Conservation (phyloP, 495 filamentous ascomycete genomes). For the Thozetella sp. region DNA sequence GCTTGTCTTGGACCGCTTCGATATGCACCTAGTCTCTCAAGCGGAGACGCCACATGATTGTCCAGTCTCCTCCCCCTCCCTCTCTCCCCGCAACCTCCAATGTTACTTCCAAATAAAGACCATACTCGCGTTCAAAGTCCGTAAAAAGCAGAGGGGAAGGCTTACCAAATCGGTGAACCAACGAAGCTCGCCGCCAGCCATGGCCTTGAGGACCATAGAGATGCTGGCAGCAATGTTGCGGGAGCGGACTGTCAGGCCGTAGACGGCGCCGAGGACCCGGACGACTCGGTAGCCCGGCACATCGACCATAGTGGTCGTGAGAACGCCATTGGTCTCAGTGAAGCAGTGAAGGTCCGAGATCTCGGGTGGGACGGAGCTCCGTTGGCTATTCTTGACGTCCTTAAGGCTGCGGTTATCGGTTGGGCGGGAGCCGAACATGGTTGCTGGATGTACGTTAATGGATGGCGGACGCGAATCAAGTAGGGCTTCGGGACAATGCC, state of each 20-base stretch:
- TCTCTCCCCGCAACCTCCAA: neutral
- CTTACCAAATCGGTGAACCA: constrained; percentile 54
- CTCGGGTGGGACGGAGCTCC: constrained; percentile 28
- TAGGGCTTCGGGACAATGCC: too few relatives aligned
- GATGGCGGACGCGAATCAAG: too few relatives aligned
- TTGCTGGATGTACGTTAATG: too few relatives aligned
- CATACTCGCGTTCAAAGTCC: too few relatives aligned
- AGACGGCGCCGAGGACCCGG: constrained; percentile 58
- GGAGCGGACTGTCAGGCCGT: constrained; percentile 60
- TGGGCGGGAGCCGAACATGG: neutral
- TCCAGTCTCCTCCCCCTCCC: neutral
- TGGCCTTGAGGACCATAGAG: constrained; percentile 48
- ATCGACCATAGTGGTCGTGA: constrained; percentile 55
- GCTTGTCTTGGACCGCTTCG: neutral
- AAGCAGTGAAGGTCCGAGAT: constrained; percentile 53
- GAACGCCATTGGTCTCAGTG: constrained; percentile 60
- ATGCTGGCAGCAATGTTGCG: constrained; percentile 49
- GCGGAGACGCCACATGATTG: neutral
- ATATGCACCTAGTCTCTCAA: too few relatives aligned
- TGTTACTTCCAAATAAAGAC: too few relatives aligned
- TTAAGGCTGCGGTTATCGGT: neutral
- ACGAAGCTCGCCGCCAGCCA: constrained; percentile 57
- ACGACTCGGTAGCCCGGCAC: constrained; percentile 60
- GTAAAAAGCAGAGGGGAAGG: neutral
- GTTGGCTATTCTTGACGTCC: neutral